These are phyloP conservation scores for Meyerozyma elateridarum DNA, from an alignment of 1,139 yeast species.

Conservation along the genomic window DNA sequence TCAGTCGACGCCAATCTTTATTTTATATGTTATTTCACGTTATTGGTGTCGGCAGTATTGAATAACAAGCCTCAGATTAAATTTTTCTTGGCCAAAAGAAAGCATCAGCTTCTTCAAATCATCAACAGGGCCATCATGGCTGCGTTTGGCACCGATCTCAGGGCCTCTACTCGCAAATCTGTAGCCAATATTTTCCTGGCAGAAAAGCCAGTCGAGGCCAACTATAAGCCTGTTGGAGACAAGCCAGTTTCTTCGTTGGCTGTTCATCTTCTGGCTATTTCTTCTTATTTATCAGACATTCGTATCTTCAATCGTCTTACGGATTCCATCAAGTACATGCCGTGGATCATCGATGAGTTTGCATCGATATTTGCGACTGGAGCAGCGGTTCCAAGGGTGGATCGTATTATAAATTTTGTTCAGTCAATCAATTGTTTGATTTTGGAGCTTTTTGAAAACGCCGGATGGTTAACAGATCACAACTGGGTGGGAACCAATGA, in stretches of 20 bases:
- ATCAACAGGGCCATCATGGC: constrained; percentile 12
- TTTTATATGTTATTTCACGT: constrained; percentile 42
- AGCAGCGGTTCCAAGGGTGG: constrained; percentile 23
- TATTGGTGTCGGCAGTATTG: constrained; percentile 35
- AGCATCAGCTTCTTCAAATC: constrained; percentile 18
- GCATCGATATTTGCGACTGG: constrained; percentile 24
- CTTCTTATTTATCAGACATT: constrained; percentile 46
- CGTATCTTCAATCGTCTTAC: constrained; percentile 53
- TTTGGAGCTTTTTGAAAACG: constrained; percentile 49
- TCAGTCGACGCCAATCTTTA: constrained; percentile 40
- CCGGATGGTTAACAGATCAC: constrained; percentile 57
- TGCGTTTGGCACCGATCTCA: constrained; percentile 16
- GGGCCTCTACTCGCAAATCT: constrained; percentile 8
- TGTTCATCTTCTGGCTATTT: constrained; percentile 36
- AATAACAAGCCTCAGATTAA: constrained; percentile 35
- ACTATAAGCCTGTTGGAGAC: constrained; percentile 11
- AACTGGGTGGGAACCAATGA: constrained; percentile 47
- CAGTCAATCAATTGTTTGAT: constrained; percentile 42
- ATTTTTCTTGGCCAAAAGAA: constrained; percentile 27
- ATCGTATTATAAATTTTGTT: constrained; percentile 34
- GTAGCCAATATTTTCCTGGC: constrained; percentile 6
- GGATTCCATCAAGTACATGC: constrained; percentile 47
- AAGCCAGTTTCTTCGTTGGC: constrained; percentile 26
- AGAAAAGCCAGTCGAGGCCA: constrained; percentile 5
- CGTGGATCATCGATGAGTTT: constrained; percentile 44